Evolutionary conservation across 2,329 filamentous ascomycete genomes (phyloP).

Genomic region (Lachnellula suecica): DNA sequence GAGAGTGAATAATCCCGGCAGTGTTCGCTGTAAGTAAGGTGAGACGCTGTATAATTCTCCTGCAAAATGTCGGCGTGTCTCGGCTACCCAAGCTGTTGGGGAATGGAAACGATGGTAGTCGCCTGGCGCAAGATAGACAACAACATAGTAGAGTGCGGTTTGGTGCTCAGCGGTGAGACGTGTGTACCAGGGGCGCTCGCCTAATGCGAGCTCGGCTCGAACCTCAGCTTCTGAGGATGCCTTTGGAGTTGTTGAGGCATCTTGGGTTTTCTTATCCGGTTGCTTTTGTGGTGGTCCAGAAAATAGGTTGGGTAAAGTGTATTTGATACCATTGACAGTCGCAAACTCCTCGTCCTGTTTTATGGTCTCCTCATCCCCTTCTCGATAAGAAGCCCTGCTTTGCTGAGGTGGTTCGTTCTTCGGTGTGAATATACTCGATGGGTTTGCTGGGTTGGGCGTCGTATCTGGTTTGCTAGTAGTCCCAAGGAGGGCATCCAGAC

Average conservation of each 20-base stretch:
- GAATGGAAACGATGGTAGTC: conserved; percentile 99
- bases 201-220: conserved; percentile 75
- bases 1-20: conserved; percentile 92
- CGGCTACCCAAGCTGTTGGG: conserved; percentile 91
- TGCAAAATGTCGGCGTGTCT: conserved; percentile 93
- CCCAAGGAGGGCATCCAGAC: conserved; percentile 86
- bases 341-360: conserved; percentile 90
- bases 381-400: conserved; percentile 25
- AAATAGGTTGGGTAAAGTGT: conserved; percentile 84
- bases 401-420: conserved; percentile 20
- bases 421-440: conserved; percentile 48
- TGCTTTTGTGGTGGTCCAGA: conserved; percentile 60
- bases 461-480: conserved; percentile 53
- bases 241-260: conserved; percentile 70
- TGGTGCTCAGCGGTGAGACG: conserved; percentile 59
- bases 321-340: conserved; percentile 89
- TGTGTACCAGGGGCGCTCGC: conserved; percentile 69
- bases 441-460: conserved; percentile 27
- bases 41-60: conserved; percentile 95
- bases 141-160: conserved; percentile 85
- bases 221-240: conserved; percentile 80
- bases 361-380: conserved; percentile 61
- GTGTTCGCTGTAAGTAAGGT: conserved; percentile 87
- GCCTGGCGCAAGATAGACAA: conserved; percentile 93
- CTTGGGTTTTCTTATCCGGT: conserved; percentile 49